Percentiles rank a stretch among this genome's conserved stretches.
Conservation (phyloP, 305 asterid species). For the Fraxinus xanthoxyloides region DNA sequence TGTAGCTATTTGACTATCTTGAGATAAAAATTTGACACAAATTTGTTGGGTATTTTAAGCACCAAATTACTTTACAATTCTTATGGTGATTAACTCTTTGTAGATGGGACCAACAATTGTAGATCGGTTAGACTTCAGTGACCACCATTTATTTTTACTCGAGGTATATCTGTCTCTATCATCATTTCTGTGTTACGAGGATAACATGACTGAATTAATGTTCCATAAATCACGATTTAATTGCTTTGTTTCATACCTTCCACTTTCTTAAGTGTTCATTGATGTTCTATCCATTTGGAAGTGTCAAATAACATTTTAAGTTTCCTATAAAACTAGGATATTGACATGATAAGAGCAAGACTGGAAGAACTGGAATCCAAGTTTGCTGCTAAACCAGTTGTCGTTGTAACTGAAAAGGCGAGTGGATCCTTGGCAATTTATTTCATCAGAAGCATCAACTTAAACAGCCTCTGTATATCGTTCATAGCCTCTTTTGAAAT, state of each 20-base stretch:
- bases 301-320: slow-evolving; percentile 13
- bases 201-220: not conserved
- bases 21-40: not conserved
- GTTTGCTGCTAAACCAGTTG: slow-evolving; percentile 51
- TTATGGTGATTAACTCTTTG: slow-evolving; percentile 26
- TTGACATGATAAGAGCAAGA: slow-evolving; percentile 47
- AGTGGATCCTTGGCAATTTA: slow-evolving; percentile 2
- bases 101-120: slow-evolving; percentile 79
- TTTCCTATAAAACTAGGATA: slow-evolving; percentile 47
- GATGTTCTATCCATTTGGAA: not conserved
- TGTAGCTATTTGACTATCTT: slow-evolving; percentile 15
- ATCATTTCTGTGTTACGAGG: not conserved
- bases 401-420: slow-evolving; percentile 85
- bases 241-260: not conserved
- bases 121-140: slow-evolving; percentile 76
- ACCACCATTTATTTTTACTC: slow-evolving; percentile 63
- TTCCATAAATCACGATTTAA: not conserved
- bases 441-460: not conserved
- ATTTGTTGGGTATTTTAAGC: not conserved
- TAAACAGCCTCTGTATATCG: not conserved
- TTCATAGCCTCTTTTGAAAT: not conserved
- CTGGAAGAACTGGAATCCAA: slow-evolving; percentile 56
- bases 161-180: slow-evolving; percentile 38
- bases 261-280: not conserved
- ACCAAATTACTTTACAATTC: not conserved